phyloP scores from a whole-genome alignment of 2,329 filamentous ascomycete species.

The Coleophoma eucalyptorum region DNA sequence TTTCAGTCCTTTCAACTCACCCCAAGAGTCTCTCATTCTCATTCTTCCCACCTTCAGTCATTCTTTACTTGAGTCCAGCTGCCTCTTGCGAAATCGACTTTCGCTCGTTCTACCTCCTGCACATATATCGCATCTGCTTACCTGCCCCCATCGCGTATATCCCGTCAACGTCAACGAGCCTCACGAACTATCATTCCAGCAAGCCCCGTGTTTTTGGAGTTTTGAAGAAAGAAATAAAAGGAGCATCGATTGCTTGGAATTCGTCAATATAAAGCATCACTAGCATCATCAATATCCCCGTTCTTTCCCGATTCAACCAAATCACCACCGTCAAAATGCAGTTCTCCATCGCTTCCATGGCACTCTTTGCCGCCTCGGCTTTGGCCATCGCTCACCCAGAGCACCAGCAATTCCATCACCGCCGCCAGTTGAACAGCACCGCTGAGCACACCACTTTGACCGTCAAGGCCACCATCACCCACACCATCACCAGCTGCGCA shows the following conservation, averaged over 20 bases:
- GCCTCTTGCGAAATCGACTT: slow-evolving; percentile 27
- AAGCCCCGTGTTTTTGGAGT: slow-evolving; percentile 1
- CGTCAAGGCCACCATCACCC: slow-evolving; percentile 29
- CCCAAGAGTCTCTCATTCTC: slow-evolving; percentile 18
- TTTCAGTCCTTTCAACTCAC: slow-evolving; percentile 22
- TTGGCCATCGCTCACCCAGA: slow-evolving; percentile 20
- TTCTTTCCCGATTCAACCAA: slow-evolving; percentile 2
- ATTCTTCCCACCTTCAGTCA: slow-evolving; percentile 24
- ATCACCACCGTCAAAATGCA: slow-evolving; percentile 20
- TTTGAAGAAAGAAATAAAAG: slow-evolving; percentile 1
- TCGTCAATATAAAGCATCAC: slow-evolving; percentile 5
- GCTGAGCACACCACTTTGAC: slow-evolving; percentile 34
- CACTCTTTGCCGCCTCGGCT: slow-evolving; percentile 26
- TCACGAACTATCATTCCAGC: slow-evolving; percentile 1
- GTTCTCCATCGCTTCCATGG: slow-evolving; percentile 21
- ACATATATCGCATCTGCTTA: slow-evolving; percentile 9
- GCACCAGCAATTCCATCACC: slow-evolving; percentile 23
- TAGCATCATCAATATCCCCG: slow-evolving; percentile 7
- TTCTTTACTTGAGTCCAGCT: slow-evolving; percentile 22
- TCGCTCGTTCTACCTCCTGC: slow-evolving; percentile 21
- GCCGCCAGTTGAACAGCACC: slow-evolving; percentile 18
- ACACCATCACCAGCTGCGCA: slow-evolving; percentile 34
- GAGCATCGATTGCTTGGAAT: slow-evolving; percentile 22
- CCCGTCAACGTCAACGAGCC: slow-evolving; percentile 3
- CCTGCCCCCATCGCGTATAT: slow-evolving; percentile 1